Conservation (phyloP, 179 eudicot species). For the Heliamphora pulchella region DNA sequence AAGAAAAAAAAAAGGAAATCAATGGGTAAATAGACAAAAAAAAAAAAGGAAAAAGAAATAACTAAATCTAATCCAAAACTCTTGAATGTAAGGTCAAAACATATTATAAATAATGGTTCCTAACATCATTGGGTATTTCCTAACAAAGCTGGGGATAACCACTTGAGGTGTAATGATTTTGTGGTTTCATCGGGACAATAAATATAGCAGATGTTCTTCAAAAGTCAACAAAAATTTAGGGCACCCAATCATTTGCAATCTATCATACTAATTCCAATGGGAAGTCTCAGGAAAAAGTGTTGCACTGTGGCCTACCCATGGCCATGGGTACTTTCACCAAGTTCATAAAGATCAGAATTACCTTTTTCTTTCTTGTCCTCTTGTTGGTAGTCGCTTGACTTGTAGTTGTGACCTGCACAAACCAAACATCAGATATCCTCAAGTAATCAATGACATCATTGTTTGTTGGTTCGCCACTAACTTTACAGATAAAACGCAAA, state of each 20-base stretch:
- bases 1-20: neutral
- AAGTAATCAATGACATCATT: neutral
- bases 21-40: neutral
- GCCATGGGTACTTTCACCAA: neutral
- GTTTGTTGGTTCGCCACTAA: neutral
- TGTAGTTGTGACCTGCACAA: constrained; percentile 27
- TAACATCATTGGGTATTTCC: too few relatives aligned
- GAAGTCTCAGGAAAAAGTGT: neutral
- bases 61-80: neutral
- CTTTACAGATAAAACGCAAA: neutral
- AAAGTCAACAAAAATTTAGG: neutral
- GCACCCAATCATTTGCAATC: neutral
- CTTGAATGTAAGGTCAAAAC: neutral
- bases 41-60: neutral
- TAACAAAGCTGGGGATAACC: neutral
- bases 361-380: constrained; percentile 45
- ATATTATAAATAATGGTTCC: neutral
- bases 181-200: neutral
- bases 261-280: neutral
- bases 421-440: constrained; percentile 1
- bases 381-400: constrained; percentile 24
- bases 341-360: constrained; percentile 1
- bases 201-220: neutral
- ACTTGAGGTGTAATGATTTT: neutral
- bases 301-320: neutral